phyloP scores from a whole-genome alignment of 805 yeast species.

The Myxozyma nipponensis region DNA sequence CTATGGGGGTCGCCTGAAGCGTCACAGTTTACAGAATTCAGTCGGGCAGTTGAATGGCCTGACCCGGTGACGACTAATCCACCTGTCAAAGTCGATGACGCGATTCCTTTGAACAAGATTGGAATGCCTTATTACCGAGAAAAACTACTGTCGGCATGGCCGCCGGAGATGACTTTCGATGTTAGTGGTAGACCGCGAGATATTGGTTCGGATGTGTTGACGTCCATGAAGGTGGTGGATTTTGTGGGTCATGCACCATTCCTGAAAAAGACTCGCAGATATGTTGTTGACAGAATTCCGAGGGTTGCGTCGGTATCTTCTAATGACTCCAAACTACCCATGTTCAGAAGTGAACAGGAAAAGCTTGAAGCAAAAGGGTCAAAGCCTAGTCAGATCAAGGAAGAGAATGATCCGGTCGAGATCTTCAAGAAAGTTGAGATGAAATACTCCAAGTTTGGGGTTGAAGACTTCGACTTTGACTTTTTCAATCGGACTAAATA shows the following conservation, averaged over 20 bases:
- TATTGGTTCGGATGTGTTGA: slow-evolving; percentile 49
- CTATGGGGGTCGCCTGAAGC: slow-evolving; percentile 58
- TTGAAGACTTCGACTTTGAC: slow-evolving; percentile 87
- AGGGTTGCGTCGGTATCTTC: background rate
- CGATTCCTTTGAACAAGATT: slow-evolving; percentile 57
- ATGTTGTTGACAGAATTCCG: slow-evolving; percentile 34
- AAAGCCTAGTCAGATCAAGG: slow-evolving; percentile 4
- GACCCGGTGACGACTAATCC: slow-evolving; percentile 33
- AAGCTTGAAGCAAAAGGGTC: slow-evolving; percentile 14
- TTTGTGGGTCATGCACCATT: slow-evolving; percentile 49
- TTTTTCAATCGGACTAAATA: slow-evolving; percentile 69
- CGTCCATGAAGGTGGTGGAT: slow-evolving; percentile 39
- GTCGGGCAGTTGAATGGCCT: slow-evolving; percentile 56
- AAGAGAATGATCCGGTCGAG: slow-evolving; percentile 20
- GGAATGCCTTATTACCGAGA: slow-evolving; percentile 88
- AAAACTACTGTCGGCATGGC: slow-evolving; percentile 76
- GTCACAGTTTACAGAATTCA: slow-evolving; percentile 43
- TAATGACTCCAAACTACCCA: slow-evolving; percentile 22
- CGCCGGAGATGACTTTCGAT: slow-evolving; percentile 56
- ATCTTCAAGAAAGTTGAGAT: slow-evolving; percentile 67
- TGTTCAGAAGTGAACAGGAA: slow-evolving; percentile 28
- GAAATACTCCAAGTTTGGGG: slow-evolving; percentile 83
- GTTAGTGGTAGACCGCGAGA: slow-evolving; percentile 57
- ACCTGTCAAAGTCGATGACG: slow-evolving; percentile 13
- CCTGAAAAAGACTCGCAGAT: slow-evolving; percentile 40